phyloP scores from a whole-genome alignment of 768 basidiomycete species.

The Lentinus brumalis region DNA sequence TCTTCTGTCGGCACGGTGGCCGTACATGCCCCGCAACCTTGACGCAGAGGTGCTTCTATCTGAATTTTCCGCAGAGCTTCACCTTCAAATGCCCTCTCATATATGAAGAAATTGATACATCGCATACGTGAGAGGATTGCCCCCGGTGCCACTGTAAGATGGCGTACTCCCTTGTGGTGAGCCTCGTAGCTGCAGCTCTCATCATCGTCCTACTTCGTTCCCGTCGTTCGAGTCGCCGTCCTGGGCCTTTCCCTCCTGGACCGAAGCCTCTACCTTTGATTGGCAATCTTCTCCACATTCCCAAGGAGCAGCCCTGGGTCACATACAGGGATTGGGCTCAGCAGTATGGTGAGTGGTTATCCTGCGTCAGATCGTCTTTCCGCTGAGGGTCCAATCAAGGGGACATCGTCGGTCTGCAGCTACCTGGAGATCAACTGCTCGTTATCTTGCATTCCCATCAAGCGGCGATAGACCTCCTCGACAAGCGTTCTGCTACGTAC shows the following conservation, averaged over 20 bases:
- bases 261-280: background rate
- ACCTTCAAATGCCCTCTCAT: too few species aligned
- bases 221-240: background rate
- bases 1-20: too few species aligned
- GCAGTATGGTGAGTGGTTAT: background rate
- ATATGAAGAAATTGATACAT: too few species aligned
- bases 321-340: background rate
- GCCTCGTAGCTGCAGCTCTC: background rate
- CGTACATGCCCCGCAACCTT: too few species aligned
- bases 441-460: slow-evolving; percentile 32
- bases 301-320: background rate
- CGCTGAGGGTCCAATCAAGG: background rate
- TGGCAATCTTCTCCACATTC: background rate
- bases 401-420: slow-evolving; percentile 22
- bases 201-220: background rate
- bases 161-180: background rate
- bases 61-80: too few species aligned
- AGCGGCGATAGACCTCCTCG: slow-evolving; percentile 33
- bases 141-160: too few species aligned
- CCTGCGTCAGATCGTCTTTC: too few species aligned
- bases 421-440: slow-evolving; percentile 15
- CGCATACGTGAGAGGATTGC: too few species aligned
- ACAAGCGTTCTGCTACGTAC: slow-evolving; percentile 32
- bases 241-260: background rate
- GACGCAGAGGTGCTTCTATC: too few species aligned